Base-by-base conservation (phyloP, 495 filamentous ascomycete genomes). In the Aspergillus olivimuriae region DNA sequence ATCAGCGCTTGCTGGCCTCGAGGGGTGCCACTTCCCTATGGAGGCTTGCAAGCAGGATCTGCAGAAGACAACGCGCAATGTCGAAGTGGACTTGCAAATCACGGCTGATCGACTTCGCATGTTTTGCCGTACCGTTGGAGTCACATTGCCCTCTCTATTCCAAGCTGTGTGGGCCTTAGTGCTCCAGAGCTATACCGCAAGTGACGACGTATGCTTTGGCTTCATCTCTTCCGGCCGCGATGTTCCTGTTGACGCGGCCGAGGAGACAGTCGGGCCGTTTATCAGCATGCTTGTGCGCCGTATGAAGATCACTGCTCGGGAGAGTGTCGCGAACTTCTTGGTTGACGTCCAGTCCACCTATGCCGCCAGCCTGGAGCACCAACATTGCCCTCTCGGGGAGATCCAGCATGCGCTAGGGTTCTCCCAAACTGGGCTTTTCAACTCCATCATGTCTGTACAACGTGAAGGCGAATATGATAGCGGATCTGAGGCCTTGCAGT, bases 121-220 rank as follows among this genome's bases (percentile, higher is more conserved):
- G 11, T 28, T 28, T 11, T 28, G 24, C 24, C 24, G 11, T 6
- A 28, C 6, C 6, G 11, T 5, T 28, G 24, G 11, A 6, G 11
- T 11, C 6, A 28, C 24, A 11, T 5, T 28, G 6, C 6, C 24
- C 11, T 11, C 11, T 6, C 6, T 28, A 28, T 28, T 5, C 11
- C 37, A 39, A 24, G 19, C 26, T 7, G 73, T 73, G 1, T 52
- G 77, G n/a, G 49, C 47, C 10, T 44, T 62, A 21, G 65, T 77
- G 53, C 73, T 62, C 63, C 3, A 72, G 66, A 0, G 66, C 65
- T 5, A 79, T 77, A 58, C 73, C 57, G 6, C 71, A 75, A 41
- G 61, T 68, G 34, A 74, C 72, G 53, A 62, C 55, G 12, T 61
- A 74, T 31, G 42, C 28, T 41, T 33, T 23, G 20, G 43, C 49